phyloP scores from a whole-genome alignment of 768 basidiomycete genomes.

The Gloeostereum incarnatum region DNA sequence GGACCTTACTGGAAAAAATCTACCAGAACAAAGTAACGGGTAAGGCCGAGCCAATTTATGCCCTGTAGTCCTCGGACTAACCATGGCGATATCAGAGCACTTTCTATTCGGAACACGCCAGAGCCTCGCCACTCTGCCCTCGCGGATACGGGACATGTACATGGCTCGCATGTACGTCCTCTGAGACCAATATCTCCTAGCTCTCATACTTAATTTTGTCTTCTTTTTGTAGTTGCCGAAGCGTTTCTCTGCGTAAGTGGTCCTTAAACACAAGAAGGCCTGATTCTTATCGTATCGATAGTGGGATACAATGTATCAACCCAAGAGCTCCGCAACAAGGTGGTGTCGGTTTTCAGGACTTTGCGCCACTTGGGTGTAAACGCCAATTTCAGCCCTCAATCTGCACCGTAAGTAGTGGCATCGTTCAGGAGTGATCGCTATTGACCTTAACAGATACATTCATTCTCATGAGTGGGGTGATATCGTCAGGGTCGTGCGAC shows the following conservation, averaged over 20 bases:
- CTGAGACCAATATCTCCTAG: background rate
- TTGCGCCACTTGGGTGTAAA: conserved; percentile 6
- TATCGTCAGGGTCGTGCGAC: conserved; percentile 13
- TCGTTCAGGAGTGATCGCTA: background rate
- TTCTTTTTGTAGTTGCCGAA: conserved; percentile 28
- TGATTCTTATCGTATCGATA: conserved; percentile 4
- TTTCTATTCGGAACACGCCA: conserved; percentile 17
- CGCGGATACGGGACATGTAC: conserved; percentile 24
- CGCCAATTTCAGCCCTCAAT: conserved; percentile 6
- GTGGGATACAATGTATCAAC: conserved; percentile 23
- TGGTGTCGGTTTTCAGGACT: conserved; percentile 12
- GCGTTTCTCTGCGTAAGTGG: conserved; percentile 36
- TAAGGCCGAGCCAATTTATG: conserved; percentile 7
- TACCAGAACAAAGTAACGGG: conserved; percentile 18
- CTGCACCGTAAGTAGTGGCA: conserved; percentile 8
- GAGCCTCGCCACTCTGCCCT: conserved; percentile 11
- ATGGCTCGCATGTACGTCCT: conserved; percentile 37
- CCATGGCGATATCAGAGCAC: conserved; percentile 12
- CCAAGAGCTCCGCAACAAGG: conserved; percentile 6
- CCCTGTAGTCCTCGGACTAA: background rate
- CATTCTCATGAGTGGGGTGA: conserved; percentile 17
- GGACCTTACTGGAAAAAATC: conserved; percentile 17
- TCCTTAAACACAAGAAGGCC: background rate
- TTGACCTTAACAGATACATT: conserved; percentile 10
- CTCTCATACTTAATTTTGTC: too few species aligned